These are phyloP conservation scores for Mallotus japonicus DNA, from an alignment of 441 rosid genomes.

Conservation along the genomic window DNA sequence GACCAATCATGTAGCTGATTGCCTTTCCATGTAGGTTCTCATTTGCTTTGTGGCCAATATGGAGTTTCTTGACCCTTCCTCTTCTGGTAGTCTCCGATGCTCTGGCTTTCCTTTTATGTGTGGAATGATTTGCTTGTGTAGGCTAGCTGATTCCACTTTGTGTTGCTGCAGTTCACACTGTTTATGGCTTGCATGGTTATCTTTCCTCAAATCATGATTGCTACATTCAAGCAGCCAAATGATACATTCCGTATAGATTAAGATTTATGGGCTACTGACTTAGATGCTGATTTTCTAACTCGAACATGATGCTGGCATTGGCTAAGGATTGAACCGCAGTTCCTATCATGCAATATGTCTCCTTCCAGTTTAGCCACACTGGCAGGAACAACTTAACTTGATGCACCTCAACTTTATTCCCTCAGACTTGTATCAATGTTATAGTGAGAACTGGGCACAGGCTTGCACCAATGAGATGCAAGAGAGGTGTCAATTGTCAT, in stretches of 20 bases:
- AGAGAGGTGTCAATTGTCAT: not conserved
- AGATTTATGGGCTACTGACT: conserved; percentile 32
- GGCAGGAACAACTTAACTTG: conserved; percentile 20
- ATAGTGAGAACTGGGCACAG: conserved; percentile 8
- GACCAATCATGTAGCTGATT: conserved; percentile 25
- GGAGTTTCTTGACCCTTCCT: conserved; percentile 95
- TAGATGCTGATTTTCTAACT: conserved; percentile 26
- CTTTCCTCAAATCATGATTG: conserved; percentile 72
- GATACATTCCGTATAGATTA: conserved; percentile 76
- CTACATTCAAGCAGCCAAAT: conserved; percentile 62
- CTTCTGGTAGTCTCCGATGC: conserved; percentile 59
- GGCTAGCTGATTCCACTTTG: conserved; percentile 27
- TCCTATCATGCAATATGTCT: conserved; percentile 2
- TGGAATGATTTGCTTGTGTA: conserved; percentile 9
- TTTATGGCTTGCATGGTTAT: conserved; percentile 93
- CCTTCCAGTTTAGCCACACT: conserved; percentile 19
- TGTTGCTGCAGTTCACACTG: conserved; percentile 77
- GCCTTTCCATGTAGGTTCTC: conserved; percentile 52
- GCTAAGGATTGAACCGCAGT: conserved; percentile 8
- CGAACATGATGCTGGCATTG: conserved; percentile 24
- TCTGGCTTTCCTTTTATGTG: conserved; percentile 1
- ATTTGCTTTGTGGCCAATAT: conserved; percentile 91
- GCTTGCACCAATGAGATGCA: conserved; percentile 3
- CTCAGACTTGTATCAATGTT: conserved; percentile 4
- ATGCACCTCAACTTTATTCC: conserved; percentile 8